Evolutionary conservation across 768 basidiomycete genomes (phyloP).

Genomic region (Naganishia randhawae): DNA sequence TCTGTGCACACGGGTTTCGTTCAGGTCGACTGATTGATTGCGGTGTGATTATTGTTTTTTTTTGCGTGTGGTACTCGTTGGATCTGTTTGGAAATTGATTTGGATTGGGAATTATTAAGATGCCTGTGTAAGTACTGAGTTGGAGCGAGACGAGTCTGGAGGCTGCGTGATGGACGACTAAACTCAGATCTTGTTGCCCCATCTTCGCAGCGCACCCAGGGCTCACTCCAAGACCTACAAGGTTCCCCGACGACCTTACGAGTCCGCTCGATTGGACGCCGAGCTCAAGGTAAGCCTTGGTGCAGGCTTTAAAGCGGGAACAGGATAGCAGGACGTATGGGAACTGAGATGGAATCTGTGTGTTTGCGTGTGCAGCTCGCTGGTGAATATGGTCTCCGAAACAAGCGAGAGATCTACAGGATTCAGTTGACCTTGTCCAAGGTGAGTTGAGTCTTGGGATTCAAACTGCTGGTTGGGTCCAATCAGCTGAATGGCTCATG

Average conservation of each 20-base stretch:
- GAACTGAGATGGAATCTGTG: constrained; percentile 13
- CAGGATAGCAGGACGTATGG: neutral
- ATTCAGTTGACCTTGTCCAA: constrained; percentile 97
- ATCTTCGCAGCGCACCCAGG: constrained; percentile 45
- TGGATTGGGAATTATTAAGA: constrained; percentile 22
- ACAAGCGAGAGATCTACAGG: constrained; percentile 99
- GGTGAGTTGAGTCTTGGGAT: constrained; percentile 33
- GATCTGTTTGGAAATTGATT: constrained; percentile 18
- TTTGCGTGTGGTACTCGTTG: constrained; percentile 13
- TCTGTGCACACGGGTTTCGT: neutral
- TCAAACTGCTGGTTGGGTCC: neutral
- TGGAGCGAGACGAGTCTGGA: neutral
- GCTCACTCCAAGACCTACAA: constrained; percentile 65
- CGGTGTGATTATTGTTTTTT: neutral
- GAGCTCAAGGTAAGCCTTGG: constrained; percentile 79
- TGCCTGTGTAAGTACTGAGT: constrained; percentile 29
- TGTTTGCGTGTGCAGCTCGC: constrained; percentile 66
- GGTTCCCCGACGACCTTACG: constrained; percentile 96
- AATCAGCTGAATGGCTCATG: neutral
- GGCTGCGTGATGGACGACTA: neutral
- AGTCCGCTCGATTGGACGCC: constrained; percentile 96
- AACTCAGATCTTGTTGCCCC: constrained; percentile 2
- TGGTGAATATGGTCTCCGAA: constrained; percentile 98
- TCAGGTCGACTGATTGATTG: constrained; percentile 20
- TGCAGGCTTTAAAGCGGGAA: constrained; percentile 23